Percentiles rank a stretch among this genome's conserved stretches.
Conservation (phyloP, 139 green algal species). For the Chlamydomonas sphaeroides region DNA sequence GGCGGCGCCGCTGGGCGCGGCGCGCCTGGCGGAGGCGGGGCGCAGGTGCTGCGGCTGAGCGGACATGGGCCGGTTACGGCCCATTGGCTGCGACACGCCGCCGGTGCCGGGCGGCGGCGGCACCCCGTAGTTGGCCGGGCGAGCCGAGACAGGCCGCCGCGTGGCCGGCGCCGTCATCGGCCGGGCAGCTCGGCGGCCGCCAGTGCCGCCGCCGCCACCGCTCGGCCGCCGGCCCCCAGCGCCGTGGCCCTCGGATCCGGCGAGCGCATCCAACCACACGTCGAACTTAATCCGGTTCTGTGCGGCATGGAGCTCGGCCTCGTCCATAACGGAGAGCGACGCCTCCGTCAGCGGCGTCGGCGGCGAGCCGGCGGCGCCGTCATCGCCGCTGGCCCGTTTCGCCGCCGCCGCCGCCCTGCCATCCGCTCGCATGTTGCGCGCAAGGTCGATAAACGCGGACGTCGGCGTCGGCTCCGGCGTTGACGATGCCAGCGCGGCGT, state of each 20-base stretch:
- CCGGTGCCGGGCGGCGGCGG: neutral
- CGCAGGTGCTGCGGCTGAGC: constrained; percentile 37
- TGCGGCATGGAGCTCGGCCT: neutral
- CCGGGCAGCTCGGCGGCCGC: neutral
- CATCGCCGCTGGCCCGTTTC: neutral
- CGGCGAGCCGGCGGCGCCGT: neutral
- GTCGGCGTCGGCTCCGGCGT: neutral
- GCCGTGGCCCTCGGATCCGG: neutral
- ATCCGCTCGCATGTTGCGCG: constrained; percentile 11
- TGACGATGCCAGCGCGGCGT: too few relatives aligned
- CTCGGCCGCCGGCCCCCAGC: neutral
- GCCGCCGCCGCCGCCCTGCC: neutral
- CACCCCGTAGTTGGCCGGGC: neutral
- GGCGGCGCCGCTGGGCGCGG: neutral
- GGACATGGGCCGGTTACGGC: constrained; percentile 28
- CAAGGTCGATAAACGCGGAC: neutral
- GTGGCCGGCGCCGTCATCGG: neutral
- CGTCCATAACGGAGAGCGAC: constrained; percentile 19
- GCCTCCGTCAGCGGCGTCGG: neutral
- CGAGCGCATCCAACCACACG: constrained; percentile 23
- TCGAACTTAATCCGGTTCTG: constrained; percentile 40
- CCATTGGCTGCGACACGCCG: too few relatives aligned
- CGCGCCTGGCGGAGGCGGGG: neutral
- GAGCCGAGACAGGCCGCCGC: constrained; percentile 10
- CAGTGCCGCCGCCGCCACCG: neutral